These are phyloP conservation scores for Capsella rubella DNA, from an alignment of 441 rosid species.

Conservation along the genomic window DNA sequence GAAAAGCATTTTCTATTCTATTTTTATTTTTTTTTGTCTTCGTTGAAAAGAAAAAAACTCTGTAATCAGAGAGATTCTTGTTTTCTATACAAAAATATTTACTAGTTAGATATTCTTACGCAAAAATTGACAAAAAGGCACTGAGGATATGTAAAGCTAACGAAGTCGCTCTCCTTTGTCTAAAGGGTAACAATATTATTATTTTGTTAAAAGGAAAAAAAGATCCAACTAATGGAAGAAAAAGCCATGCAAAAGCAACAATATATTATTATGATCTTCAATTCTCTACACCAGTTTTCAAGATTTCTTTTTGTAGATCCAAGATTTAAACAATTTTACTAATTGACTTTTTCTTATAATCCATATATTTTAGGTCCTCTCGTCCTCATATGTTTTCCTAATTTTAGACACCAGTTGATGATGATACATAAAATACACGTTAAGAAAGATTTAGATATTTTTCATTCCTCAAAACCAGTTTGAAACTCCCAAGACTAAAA, in stretches of 20 bases:
- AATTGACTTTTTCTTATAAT: background rate
- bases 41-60: slow-evolving; percentile 33
- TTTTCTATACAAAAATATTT: slow-evolving; percentile 21
- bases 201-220: too few species aligned
- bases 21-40: slow-evolving; percentile 1
- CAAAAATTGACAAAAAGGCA: slow-evolving; percentile 42
- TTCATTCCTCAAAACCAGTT: background rate
- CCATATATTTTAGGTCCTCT: background rate
- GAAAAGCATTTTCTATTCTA: slow-evolving; percentile 15
- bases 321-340: background rate
- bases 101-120: slow-evolving; percentile 39
- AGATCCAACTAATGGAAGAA: slow-evolving; percentile 3
- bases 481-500: background rate
- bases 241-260: background rate
- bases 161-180: slow-evolving; percentile 38
- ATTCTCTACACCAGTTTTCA: background rate
- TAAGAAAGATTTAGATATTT: background rate
- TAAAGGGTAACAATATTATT: slow-evolving; percentile 24
- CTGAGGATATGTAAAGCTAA: slow-evolving; percentile 37
- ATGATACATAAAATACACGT: background rate
- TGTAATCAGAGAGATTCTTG: slow-evolving; percentile 35
- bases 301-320: slow-evolving; percentile 29
- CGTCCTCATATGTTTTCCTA: background rate
- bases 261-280: background rate
- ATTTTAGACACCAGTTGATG: background rate